Evolutionary conservation across 2,329 filamentous ascomycete genomes (phyloP).

Genomic region (Sarocladium strictum): DNA sequence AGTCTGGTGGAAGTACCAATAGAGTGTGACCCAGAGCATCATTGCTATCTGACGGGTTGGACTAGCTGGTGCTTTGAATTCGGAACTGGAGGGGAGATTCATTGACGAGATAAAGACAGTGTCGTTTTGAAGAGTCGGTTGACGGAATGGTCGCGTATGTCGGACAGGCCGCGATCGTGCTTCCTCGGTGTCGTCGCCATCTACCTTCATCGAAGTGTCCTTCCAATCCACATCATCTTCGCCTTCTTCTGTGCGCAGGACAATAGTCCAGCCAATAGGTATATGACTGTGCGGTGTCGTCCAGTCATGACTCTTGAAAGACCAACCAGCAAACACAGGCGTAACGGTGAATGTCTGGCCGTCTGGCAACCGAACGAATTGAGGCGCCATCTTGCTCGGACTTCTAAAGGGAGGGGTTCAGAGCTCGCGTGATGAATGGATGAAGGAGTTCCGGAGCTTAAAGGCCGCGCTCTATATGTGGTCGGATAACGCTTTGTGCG

Average conservation of each 20-base stretch:
- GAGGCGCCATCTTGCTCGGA: slow-evolving; percentile 26
- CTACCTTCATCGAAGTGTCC: slow-evolving; percentile 13
- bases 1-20: slow-evolving; percentile 95
- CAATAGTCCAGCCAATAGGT: slow-evolving; percentile 84
- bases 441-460: not conserved
- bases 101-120: slow-evolving; percentile 88
- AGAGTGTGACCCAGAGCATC: slow-evolving; percentile 92
- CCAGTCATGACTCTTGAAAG: slow-evolving; percentile 79
- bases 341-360: slow-evolving; percentile 76
- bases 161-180: slow-evolving; percentile 15
- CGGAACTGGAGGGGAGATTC: slow-evolving; percentile 71
- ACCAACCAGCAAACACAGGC: slow-evolving; percentile 85
- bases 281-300: slow-evolving; percentile 64
- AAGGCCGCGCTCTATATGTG: too few species aligned
- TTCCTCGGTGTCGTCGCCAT: slow-evolving; percentile 21
- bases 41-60: slow-evolving; percentile 87
- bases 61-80: slow-evolving; percentile 74
- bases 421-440: not conserved
- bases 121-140: slow-evolving; percentile 72
- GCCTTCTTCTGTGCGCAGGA: slow-evolving; percentile 63
- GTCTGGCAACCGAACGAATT: slow-evolving; percentile 70
- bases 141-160: slow-evolving; percentile 44
- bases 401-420: not conserved
- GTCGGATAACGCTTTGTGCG: not conserved
- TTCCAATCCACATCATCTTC: slow-evolving; percentile 7